Base-by-base conservation (phyloP, 192 early-diverging fungal species). In the Coemansia sp. region DNA sequence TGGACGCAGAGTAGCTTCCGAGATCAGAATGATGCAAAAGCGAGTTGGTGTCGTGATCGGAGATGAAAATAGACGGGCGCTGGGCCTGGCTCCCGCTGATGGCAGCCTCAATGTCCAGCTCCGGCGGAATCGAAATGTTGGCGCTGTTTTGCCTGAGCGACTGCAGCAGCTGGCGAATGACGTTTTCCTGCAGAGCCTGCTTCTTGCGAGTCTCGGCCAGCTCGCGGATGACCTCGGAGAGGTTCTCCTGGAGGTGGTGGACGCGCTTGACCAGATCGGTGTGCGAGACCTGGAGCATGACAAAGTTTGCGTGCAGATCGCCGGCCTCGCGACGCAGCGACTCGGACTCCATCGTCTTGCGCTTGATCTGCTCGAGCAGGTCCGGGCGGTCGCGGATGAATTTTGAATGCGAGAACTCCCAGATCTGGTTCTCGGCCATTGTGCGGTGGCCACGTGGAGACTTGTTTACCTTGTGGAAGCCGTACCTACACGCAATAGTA, bases 391-490 rank as follows among this genome's bases (percentile, higher is more conserved):
- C 85, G 49, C 89, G 79, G 41, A 87, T 67, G 46, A 90, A 92
- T 40, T 89, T 89, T 64, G 82, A 80, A 47, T 92, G 90, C 38
- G 84, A 88, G 51, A 92, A 92, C 68, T 90, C 88, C 90, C 90
- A 93, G 60, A 91, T 88, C 62, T 93, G 91, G 72, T 93, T 91
- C 61, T 93, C 91, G 19, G 85, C 88, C 52, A 87, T 64, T 9
- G 89, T 90, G 35, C 89, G 80, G 58, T 89, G 86, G 5, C 89
- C 86, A 38, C 90, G 76, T 26, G 90, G 87, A 46, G 87, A 89
- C 60, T 93, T 93, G 80, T 92, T 94, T 17, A 92, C 83, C 66
- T 94, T 94, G 77, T 91, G 89, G 59, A 94, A 94, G 35, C 88
- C 87, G 60, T 90, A 87, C 55, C 55, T 58, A 58, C n/a, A n/a